These are phyloP conservation scores for Apiospora kogelbergensis DNA, from an alignment of 2,329 filamentous ascomycete genomes.

Conservation along the genomic window DNA sequence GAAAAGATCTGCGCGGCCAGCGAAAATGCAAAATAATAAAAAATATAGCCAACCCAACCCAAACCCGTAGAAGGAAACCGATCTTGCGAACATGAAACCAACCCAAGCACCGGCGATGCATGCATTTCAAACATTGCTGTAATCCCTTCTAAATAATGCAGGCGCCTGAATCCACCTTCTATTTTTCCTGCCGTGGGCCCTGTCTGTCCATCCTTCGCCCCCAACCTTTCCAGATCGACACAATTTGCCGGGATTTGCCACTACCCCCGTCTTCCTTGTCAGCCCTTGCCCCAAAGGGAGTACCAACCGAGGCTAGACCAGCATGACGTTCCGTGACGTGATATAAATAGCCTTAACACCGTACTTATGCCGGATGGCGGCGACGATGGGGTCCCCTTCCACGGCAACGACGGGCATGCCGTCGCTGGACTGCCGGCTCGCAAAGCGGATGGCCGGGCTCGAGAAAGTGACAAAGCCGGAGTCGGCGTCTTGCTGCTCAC, in stretches of 20 bases:
- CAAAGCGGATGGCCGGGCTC: slow-evolving; percentile 25
- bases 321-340: slow-evolving; percentile 25
- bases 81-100: neutral
- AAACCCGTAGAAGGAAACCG: neutral
- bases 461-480: slow-evolving; percentile 26
- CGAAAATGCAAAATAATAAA: neutral
- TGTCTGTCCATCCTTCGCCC: neutral
- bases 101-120: neutral
- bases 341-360: slow-evolving; percentile 22
- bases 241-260: neutral
- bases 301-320: too few species aligned
- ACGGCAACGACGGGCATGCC: slow-evolving; percentile 25
- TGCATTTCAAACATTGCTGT: neutral
- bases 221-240: neutral
- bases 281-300: too few species aligned
- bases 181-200: neutral
- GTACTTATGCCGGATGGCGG: slow-evolving; percentile 23
- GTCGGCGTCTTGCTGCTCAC: slow-evolving; percentile 16
- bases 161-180: neutral
- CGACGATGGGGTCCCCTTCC: slow-evolving; percentile 20
- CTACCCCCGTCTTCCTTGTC: too few species aligned
- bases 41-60: neutral
- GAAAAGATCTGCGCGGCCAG: neutral
- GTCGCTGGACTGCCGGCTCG: slow-evolving; percentile 23
- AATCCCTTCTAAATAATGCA: neutral